phyloP scores from a whole-genome alignment of 495 filamentous ascomycete genomes.

The Clohesyomyces aquaticus region DNA sequence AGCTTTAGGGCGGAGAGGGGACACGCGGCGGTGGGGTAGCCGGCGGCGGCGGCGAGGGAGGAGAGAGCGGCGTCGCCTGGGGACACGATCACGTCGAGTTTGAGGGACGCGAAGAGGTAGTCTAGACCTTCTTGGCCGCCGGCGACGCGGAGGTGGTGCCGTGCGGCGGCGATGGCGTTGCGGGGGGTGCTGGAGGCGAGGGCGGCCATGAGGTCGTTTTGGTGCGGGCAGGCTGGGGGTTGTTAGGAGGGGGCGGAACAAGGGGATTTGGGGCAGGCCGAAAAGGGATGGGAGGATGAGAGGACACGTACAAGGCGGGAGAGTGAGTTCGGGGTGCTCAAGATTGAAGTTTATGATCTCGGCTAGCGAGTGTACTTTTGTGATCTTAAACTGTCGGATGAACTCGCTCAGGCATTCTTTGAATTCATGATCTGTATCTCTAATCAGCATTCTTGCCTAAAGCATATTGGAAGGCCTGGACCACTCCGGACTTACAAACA shows the following conservation, averaged over 20 bases:
- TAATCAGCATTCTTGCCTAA: too few relatives aligned
- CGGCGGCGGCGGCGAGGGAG: constrained; percentile 39
- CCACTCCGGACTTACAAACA: constrained; percentile 42
- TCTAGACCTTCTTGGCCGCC: constrained; percentile 39
- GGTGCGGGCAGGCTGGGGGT: constrained; percentile 25
- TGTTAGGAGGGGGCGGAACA: too few relatives aligned
- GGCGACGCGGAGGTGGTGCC: constrained; percentile 23
- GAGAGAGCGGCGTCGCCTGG: constrained; percentile 40
- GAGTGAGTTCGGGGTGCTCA: constrained; percentile 35
- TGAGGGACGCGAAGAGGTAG: constrained; percentile 30
- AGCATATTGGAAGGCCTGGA: too few relatives aligned
- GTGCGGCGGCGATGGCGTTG: constrained; percentile 24
- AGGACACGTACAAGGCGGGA: constrained; percentile 29
- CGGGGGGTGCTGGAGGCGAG: constrained; percentile 21
- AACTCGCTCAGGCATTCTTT: constrained; percentile 35
- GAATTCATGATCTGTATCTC: constrained; percentile 33
- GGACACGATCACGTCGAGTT: constrained; percentile 38
- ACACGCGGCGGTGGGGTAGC: constrained; percentile 40
- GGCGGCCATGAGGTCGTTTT: constrained; percentile 39
- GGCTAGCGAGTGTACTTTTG: constrained; percentile 39
- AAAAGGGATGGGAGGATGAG: neutral
- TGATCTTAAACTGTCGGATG: constrained; percentile 37
- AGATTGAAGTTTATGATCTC: constrained; percentile 42
- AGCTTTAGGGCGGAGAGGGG: constrained; percentile 39
- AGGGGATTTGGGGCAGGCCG: neutral